Percentiles rank a stretch among this genome's conserved stretches.
Conservation (phyloP, 805 yeast genomes). For the Yamadazyma sp. region DNA sequence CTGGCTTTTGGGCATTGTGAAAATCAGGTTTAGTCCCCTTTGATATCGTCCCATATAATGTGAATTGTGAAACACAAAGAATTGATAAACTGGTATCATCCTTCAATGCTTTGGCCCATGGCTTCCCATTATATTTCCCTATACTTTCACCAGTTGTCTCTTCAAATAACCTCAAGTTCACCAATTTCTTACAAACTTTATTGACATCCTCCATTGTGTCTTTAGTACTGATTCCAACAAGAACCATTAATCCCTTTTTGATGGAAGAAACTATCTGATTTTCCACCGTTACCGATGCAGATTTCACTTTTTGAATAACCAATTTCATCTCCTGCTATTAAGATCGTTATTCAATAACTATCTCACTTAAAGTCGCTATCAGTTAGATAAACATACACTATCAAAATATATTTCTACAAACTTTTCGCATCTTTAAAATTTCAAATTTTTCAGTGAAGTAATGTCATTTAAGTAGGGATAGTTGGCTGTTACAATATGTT, state of each 20-base stretch:
- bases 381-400: too few relatives aligned
- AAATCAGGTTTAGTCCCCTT: constrained; percentile 96
- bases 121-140: constrained; percentile 48
- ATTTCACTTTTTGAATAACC: constrained; percentile 84
- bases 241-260: constrained; percentile 67
- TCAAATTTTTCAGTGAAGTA: too few relatives aligned
- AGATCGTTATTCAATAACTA: too few relatives aligned
- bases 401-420: too few relatives aligned
- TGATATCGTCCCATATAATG: constrained; percentile 77
- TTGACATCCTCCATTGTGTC: constrained; percentile 76
- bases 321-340: too few relatives aligned
- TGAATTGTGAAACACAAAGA: constrained; percentile 88
- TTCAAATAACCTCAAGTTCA: constrained; percentile 71
- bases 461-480: too few relatives aligned
- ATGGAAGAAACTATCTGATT: constrained; percentile 66
- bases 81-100: constrained; percentile 69
- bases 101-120: constrained; percentile 70
- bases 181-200: constrained; percentile 63
- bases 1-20: constrained; percentile 87
- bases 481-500: too few relatives aligned
- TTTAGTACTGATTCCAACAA: constrained; percentile 79
- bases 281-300: constrained; percentile 87
- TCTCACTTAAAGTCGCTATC: too few relatives aligned
- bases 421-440: too few relatives aligned
- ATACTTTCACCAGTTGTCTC: constrained; percentile 41